phyloP scores from a whole-genome alignment of 345 rosid genomes.

The Lagerstroemia speciosa region DNA sequence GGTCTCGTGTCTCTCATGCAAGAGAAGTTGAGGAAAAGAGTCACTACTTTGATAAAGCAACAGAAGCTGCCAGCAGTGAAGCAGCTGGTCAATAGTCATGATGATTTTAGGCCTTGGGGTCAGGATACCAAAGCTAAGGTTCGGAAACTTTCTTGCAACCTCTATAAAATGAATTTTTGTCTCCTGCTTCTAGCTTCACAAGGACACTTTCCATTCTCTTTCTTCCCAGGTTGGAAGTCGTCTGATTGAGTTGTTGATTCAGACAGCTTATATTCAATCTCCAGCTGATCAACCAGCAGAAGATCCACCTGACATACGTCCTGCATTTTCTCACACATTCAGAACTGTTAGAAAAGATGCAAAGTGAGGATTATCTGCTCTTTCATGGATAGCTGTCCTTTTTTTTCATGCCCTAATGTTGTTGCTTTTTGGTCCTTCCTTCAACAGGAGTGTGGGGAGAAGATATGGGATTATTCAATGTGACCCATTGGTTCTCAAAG shows the following conservation, averaged over 20 bases:
- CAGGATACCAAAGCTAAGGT: constrained; percentile 81
- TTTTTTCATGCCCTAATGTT: neutral
- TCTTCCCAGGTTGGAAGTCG: constrained; percentile 82
- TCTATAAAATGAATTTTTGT: neutral
- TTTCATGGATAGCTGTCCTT: neutral
- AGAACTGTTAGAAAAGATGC: constrained; percentile 38
- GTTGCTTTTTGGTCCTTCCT: constrained; percentile 5
- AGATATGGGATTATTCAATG: constrained; percentile 80
- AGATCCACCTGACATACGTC: constrained; percentile 73
- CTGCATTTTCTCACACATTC: constrained; percentile 79
- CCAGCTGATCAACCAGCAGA: constrained; percentile 54
- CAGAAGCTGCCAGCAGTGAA: constrained; percentile 76
- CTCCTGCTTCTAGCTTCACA: neutral
- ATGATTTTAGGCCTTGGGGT: constrained; percentile 63
- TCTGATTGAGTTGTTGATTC: constrained; percentile 67
- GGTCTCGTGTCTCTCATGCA: constrained; percentile 33
- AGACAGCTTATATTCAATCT: constrained; percentile 79
- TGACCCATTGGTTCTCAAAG: constrained; percentile 75
- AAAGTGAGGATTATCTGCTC: constrained; percentile 36
- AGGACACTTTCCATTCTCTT: constrained; percentile 9
- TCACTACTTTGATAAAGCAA: constrained; percentile 61
- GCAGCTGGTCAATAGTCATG: constrained; percentile 64
- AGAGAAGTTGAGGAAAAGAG: constrained; percentile 67
- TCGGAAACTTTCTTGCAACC: constrained; percentile 21
- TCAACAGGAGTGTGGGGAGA: constrained; percentile 50